phyloP scores from a whole-genome alignment of 2,329 filamentous ascomycete species.

The Pseudocercospora ulei region DNA sequence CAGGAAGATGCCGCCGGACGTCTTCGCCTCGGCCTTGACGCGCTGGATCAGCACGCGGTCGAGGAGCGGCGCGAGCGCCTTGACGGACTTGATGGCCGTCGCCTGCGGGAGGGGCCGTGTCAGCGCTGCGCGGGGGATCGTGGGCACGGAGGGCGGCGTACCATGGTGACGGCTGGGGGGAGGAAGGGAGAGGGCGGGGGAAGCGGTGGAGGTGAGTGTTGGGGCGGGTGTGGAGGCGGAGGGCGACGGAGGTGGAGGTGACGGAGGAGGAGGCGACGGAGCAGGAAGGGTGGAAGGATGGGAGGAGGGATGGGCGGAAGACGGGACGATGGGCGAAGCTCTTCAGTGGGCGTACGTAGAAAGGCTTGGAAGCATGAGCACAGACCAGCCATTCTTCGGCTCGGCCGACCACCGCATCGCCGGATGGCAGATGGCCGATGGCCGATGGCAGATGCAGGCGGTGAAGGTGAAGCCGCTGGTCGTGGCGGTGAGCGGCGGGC shows the following conservation, averaged over 20 bases:
- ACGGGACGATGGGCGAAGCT: too few relatives aligned
- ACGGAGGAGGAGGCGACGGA: constrained; percentile 20
- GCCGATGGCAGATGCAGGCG: too few relatives aligned
- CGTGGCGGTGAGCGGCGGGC: too few relatives aligned
- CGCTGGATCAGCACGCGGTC: constrained; percentile 98
- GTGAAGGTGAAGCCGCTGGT: too few relatives aligned
- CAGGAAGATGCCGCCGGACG: constrained; percentile 91
- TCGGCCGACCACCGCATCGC: too few relatives aligned
- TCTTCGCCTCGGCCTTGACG: constrained; percentile 94
- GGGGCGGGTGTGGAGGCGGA: too few relatives aligned
- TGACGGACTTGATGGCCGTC: constrained; percentile 79
- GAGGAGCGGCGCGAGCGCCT: constrained; percentile 85
- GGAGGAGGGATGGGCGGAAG: constrained; percentile 7
- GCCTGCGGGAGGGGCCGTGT: constrained; percentile 26
- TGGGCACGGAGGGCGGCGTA: constrained; percentile 15
- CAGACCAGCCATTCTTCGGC: too few relatives aligned
- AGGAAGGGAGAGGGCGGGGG: too few relatives aligned
- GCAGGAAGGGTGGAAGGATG: constrained; percentile 5
- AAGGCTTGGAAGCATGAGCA: too few relatives aligned
- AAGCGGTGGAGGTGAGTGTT: too few relatives aligned
- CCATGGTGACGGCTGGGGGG: constrained; percentile 24
- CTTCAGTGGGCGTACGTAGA: too few relatives aligned
- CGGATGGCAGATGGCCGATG: too few relatives aligned
- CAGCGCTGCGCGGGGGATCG: constrained; percentile 19
- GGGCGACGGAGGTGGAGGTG: constrained; percentile 12